Evolutionary conservation across 805 yeast genomes (phyloP), one percentile per base, ranked within the genome.

Genomic region (Cyberlindnera japonica): DNA sequence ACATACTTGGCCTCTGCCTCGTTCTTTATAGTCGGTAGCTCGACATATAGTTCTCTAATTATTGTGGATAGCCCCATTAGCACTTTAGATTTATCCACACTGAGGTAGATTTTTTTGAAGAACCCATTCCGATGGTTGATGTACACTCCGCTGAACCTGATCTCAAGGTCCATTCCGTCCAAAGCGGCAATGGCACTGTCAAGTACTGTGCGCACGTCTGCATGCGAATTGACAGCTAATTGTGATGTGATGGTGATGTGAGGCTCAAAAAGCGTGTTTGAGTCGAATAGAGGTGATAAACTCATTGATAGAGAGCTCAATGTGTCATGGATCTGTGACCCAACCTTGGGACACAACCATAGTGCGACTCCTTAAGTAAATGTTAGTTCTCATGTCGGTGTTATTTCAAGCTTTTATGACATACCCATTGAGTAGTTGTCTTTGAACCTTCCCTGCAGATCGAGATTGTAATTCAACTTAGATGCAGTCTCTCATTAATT

Each of bases 171-270:
- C 14, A 49, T 33, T 7, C 34, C 35, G 3, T 41, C 19, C 7
- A 75, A 59, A 0, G 91, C 89, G 4, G 79, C 81, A 11, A 71
- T 59, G 41, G 84, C 67, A 38, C 80, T 70, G 21, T 72, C 76
- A 15, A 84, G 65, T 8, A 82, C 74, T 23, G 70, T 67, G 45
- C 75, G 75, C 1, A 79, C 82, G 43, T 81, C 86, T 12, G 74
- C 75, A 30, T 71, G 69, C 11, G 71, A 65, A 19, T 67, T 59
- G 20, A 81, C 63, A 2, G 60, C 64, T 23, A 85, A 64, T 42
- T 76, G 72, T n/a, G 87, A 71, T 3, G 88, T 77, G 20, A 85
- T 69, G 2, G 95, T 86, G 25, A 86, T 69, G 56, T 85, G 95
- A 3, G 95, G 95, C 46, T 77, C 83, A 51, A 84, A 79, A 8